Conservation (phyloP, 805 yeast genomes). For the Wickerhamomyces rabaulensis region DNA sequence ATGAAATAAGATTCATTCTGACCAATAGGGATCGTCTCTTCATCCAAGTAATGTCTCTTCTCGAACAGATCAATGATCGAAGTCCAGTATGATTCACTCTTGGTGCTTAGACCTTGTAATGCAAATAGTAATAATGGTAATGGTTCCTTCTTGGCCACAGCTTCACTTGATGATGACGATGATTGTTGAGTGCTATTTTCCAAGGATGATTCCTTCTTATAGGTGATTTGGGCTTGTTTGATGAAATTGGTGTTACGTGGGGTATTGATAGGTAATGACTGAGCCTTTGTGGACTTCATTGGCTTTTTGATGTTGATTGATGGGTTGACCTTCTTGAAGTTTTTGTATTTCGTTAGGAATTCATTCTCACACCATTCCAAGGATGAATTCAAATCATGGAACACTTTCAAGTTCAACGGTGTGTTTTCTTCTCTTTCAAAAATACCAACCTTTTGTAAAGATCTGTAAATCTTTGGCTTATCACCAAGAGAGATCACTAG, state of each 20-base stretch:
- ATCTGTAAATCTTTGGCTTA: slow-evolving; percentile 60
- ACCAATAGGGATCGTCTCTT: slow-evolving; percentile 43
- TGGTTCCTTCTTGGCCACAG: slow-evolving; percentile 27
- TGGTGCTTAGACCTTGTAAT: slow-evolving; percentile 38
- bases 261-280: slow-evolving; percentile 25
- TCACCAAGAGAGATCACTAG: slow-evolving; percentile 75
- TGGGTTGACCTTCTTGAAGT: slow-evolving; percentile 19
- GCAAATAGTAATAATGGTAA: slow-evolving; percentile 41
- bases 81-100: slow-evolving; percentile 55
- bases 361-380: slow-evolving; percentile 97
- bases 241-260: slow-evolving; percentile 37
- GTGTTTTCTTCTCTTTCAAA: slow-evolving; percentile 38
- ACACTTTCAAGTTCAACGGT: slow-evolving; percentile 47
- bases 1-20: slow-evolving; percentile 38
- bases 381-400: slow-evolving; percentile 77
- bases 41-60: slow-evolving; percentile 42
- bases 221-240: slow-evolving; percentile 33
- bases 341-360: slow-evolving; percentile 46
- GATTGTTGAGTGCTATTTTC: slow-evolving; percentile 6
- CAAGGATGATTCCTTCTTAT: slow-evolving; percentile 25
- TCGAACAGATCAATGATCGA: slow-evolving; percentile 52
- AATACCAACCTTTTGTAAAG: slow-evolving; percentile 79
- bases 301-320: not conserved
- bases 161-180: slow-evolving; percentile 6
- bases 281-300: slow-evolving; percentile 1